Conservation (phyloP, 257 asterid genomes). For the Echium plantagineum region DNA sequence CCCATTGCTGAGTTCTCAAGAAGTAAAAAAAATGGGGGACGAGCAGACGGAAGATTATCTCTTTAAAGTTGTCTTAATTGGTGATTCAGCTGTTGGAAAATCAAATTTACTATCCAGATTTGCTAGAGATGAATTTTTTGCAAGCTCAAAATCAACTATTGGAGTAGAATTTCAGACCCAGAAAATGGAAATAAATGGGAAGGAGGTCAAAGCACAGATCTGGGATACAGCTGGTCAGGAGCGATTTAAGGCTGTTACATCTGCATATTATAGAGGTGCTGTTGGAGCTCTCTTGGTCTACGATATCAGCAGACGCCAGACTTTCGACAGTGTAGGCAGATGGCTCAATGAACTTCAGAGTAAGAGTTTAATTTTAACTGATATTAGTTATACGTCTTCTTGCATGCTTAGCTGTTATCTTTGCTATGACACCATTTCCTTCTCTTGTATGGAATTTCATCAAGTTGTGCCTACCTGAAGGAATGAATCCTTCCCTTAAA, state of each 20-base stretch:
- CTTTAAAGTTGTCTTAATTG: constrained; percentile 64
- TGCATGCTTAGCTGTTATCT: not conserved
- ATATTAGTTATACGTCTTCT: not conserved
- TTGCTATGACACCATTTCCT: too few relatives aligned
- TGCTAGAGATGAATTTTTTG: constrained; percentile 84
- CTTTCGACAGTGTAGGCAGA: constrained; percentile 70
- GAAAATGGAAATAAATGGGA: constrained; percentile 72
- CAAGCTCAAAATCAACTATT: constrained; percentile 87
- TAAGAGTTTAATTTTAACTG: constrained; percentile 26
- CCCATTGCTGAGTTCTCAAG: constrained; percentile 13
- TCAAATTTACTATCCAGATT: constrained; percentile 92
- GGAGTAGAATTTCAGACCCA: constrained; percentile 99
- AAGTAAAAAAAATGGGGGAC: constrained; percentile 27
- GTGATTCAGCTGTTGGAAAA: constrained; percentile 97
- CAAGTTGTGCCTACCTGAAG: too few relatives aligned
- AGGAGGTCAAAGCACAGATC: constrained; percentile 88
- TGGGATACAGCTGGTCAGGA: constrained; percentile 99
- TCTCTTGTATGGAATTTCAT: too few relatives aligned
- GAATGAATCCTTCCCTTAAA: too few relatives aligned
- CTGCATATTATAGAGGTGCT: constrained; percentile 95
- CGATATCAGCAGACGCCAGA: constrained; percentile 82
- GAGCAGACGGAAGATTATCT: constrained; percentile 77
- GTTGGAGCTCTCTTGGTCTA: constrained; percentile 95
- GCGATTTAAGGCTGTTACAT: constrained; percentile 92
- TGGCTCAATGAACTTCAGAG: constrained; percentile 97